Evolutionary conservation across 2,329 filamentous ascomycete species (phyloP), one percentile per base, ranked within the genome.

Genomic region (Rhinocladiella mackenziei): DNA sequence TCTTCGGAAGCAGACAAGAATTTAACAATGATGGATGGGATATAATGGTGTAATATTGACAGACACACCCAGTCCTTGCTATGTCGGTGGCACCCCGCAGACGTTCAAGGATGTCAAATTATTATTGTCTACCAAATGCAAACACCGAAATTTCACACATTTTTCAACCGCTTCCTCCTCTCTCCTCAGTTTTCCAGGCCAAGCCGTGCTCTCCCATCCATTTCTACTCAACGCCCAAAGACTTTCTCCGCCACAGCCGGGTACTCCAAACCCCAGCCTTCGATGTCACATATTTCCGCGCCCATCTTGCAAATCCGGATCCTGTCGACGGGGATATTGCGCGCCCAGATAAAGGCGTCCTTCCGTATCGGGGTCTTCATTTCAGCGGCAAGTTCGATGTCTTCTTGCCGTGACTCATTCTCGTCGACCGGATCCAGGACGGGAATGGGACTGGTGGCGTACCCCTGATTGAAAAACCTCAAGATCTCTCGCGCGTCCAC

Each of bases 281-380:
- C 66, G 25, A 74, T 67, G 5, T 76, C 68, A 19, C 78, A 68
- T 56, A 77, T 80, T 71, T 81, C 84, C 7, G 88, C 88, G 0
- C 89, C 88, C 89, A 96, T 95, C 60, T 79, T 81, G 61, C 88
- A 96, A 26, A 96, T 81, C 36, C 83, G 81, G 29, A 96, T 66
- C 46, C 72, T 77, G 44, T 87, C 79, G n/a, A 95, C 61, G 11
- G 70, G 68, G 17, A 91, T 69, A 38, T 78, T 67, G 41, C 79
- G 70, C 56, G 85, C 80, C 87, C 89, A 96, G 0, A 80, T 63
- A 53, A 81, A 80, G 76, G 72, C n/a, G n/a, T n/a, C n/a, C n/a
- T n/a, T n/a, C n/a, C n/a, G 28, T 7, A 62, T 43, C 64, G 60
- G 8, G 60, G 58, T 34, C 59, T 53, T 31, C 25, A 14, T 33